phyloP scores from a whole-genome alignment of 1,284 basidiomycete genomes.

The Coniophora puteana region DNA sequence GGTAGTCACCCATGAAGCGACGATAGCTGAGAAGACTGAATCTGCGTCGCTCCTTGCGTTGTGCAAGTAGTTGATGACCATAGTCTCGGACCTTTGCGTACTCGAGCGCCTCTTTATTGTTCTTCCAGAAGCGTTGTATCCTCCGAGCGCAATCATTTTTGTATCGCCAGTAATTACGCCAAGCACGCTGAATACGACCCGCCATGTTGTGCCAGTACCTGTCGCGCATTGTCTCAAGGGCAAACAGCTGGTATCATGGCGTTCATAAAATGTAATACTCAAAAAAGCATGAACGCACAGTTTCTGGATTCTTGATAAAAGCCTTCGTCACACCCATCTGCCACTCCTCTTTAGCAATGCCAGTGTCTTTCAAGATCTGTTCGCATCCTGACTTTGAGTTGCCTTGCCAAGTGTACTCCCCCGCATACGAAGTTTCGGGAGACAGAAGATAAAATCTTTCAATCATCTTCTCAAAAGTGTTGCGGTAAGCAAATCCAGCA shows the following conservation, averaged over 20 bases:
- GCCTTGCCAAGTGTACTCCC: slow-evolving; percentile 97
- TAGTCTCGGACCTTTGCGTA: slow-evolving; percentile 91
- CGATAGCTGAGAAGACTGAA: slow-evolving; percentile 94
- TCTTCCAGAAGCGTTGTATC: slow-evolving; percentile 98
- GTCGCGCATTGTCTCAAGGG: slow-evolving; percentile 97
- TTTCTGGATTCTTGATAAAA: slow-evolving; percentile 99
- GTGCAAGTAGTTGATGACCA: slow-evolving; percentile 88
- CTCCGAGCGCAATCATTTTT: slow-evolving; percentile 93
- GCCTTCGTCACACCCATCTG: slow-evolving; percentile 99
- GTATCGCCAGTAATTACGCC: slow-evolving; percentile 93
- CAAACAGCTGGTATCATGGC: slow-evolving; percentile 71
- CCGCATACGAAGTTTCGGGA: slow-evolving; percentile 94
- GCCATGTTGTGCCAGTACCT: slow-evolving; percentile 99
- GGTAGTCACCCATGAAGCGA: slow-evolving; percentile 96
- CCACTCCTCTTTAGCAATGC: slow-evolving; percentile 97
- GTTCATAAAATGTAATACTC: slow-evolving; percentile 3
- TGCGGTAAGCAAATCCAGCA: slow-evolving; percentile 97
- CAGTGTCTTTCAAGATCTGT: slow-evolving; percentile 91
- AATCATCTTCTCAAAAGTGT: slow-evolving; percentile 98
- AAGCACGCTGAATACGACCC: slow-evolving; percentile 92
- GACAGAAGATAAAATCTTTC: slow-evolving; percentile 97
- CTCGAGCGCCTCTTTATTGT: slow-evolving; percentile 91
- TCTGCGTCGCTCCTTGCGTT: slow-evolving; percentile 90
- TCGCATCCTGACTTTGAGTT: slow-evolving; percentile 91
- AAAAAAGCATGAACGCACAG: slow-evolving; percentile 46